phyloP scores from a whole-genome alignment of 257 asterid species.

The Leonotis leonurus region DNA sequence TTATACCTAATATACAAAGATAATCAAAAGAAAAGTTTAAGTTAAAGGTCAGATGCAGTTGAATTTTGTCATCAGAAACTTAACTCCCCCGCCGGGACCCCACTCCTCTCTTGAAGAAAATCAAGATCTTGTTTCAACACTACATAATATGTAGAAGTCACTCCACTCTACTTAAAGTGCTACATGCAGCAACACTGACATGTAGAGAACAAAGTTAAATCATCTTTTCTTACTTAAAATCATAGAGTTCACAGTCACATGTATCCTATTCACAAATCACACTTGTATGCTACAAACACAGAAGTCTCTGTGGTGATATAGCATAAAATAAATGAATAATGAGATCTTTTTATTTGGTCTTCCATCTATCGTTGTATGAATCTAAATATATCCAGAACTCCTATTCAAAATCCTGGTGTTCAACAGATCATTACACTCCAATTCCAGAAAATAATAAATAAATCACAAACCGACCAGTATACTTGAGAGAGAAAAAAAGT shows the following conservation, averaged over 20 bases:
- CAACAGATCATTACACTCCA: neutral
- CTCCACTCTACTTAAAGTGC: neutral
- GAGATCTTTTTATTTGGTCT: neutral
- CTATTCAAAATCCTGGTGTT: neutral
- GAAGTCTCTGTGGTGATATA: neutral
- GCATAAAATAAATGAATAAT: neutral
- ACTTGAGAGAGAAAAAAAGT: too few relatives aligned
- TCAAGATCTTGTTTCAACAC: neutral
- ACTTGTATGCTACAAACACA: neutral
- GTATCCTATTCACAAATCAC: too few relatives aligned
- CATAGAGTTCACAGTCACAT: neutral
- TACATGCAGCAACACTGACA: slow-evolving; percentile 2
- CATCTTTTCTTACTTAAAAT: neutral
- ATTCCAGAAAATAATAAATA: neutral
- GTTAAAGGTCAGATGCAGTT: neutral
- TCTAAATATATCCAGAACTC: neutral
- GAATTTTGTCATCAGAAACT: neutral
- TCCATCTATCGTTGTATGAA: neutral
- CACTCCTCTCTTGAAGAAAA: neutral
- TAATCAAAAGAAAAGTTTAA: neutral
- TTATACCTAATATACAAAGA: neutral
- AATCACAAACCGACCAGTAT: neutral
- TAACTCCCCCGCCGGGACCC: neutral
- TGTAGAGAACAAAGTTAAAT: neutral
- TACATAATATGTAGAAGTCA: neutral